Base-by-base conservation (phyloP, 163 green algal species). In the Smithsoniella earleae region DNA sequence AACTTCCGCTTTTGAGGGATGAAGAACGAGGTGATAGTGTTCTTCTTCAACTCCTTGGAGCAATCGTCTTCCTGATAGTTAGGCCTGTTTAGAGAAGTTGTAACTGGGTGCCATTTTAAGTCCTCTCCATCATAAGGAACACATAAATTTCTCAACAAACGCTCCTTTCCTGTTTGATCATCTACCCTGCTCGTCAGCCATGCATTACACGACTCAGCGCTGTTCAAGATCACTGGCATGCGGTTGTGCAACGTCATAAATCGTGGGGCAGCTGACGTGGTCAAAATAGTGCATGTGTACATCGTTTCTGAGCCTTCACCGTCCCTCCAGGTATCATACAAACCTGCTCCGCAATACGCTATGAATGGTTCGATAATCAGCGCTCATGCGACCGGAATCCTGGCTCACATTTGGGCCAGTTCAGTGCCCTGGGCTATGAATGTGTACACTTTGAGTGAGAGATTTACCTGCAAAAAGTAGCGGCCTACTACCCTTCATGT, bases 171-270 rank as follows among this genome's bases (percentile, higher is more conserved):
- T n/a, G n/a, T n/a, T n/a, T n/a, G n/a, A n/a, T n/a, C n/a, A n/a
- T n/a, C n/a, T n/a, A n/a, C n/a, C n/a, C n/a, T n/a, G 40, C 40
- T 49, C 10, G 10, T 49, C 40, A 49, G 40, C 58, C 65, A 79
- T 20, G 31, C 45, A 10, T 45, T 49, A 66, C 76, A 74, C 2
- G 66, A 80, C 37, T 81, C 77, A 20, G 74, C 27, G 22, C 62
- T 74, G 10, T 37, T 55, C 33, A 90, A 79, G 13, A 96, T 76
- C 2, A 93, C 87, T 0, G 89, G 90, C 88, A 92, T 92, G 46
- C 90, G 82, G 84, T 92, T 82, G 78, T 96, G 90, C 66, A 96
- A 84, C 88, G 88, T 93, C 6, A 66, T n/a, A 34, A 94, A 66
- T 13, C 76, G 54, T n/a, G 77, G 64, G 37, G 69, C 74, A 22